Conservation (phyloP, 108 stramenopile genomes). For the Nitzschia putrida region DNA sequence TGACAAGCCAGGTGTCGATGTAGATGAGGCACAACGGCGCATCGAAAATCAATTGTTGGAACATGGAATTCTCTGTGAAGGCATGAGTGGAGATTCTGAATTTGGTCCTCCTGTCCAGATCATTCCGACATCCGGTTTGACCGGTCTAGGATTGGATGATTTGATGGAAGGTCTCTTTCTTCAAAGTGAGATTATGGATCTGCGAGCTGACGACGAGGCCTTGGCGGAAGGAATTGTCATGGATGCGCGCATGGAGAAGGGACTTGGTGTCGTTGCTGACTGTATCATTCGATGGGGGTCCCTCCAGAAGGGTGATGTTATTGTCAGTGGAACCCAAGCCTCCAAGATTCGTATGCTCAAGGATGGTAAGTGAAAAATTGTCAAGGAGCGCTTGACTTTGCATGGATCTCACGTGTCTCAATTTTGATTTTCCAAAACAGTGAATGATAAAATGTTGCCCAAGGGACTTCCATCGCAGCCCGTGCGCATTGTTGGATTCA, state of each 20-base stretch:
- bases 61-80: slow-evolving; percentile 75
- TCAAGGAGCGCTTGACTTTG: neutral
- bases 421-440: slow-evolving; percentile 18
- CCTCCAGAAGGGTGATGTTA: slow-evolving; percentile 63
- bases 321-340: slow-evolving; percentile 73
- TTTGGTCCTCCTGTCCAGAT: slow-evolving; percentile 86
- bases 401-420: neutral
- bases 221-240: slow-evolving; percentile 82
- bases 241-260: slow-evolving; percentile 80
- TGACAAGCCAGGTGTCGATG: slow-evolving; percentile 86
- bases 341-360: slow-evolving; percentile 75
- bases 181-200: slow-evolving; percentile 84
- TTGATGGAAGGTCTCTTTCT: slow-evolving; percentile 78
- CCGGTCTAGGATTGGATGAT: slow-evolving; percentile 90
- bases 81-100: slow-evolving; percentile 53
- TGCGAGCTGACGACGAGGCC: slow-evolving; percentile 77
- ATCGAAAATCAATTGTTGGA: slow-evolving; percentile 88
- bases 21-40: slow-evolving; percentile 67
- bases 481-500: slow-evolving; percentile 81
- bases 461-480: slow-evolving; percentile 77
- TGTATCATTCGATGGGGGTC: slow-evolving; percentile 82
- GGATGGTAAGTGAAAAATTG: slow-evolving; percentile 47
- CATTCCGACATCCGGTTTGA: slow-evolving; percentile 84
- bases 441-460: slow-evolving; percentile 57
- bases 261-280: slow-evolving; percentile 80